Evolutionary conservation across 495 filamentous ascomycete genomes (phyloP).

Genomic region (Amniculicola lignicola): DNA sequence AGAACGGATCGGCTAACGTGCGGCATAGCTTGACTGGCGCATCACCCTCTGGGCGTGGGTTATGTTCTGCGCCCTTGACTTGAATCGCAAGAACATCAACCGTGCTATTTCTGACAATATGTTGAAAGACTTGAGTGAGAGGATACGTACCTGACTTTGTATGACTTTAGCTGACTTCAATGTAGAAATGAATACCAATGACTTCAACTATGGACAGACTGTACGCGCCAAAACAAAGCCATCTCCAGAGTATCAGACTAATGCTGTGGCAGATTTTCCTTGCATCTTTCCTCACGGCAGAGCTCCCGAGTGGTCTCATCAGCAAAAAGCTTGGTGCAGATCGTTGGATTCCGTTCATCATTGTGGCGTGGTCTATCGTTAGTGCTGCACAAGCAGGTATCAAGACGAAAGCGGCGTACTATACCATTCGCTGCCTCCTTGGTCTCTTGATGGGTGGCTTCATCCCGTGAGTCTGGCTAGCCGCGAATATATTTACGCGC

Average conservation of each 20-base stretch:
- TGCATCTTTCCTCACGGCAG: conserved; percentile 46
- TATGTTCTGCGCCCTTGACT: conserved; percentile 14
- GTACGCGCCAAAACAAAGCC: no score
- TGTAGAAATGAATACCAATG: conserved; percentile 43
- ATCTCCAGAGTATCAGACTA: no score
- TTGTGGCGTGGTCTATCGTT: conserved; percentile 44
- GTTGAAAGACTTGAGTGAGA: conserved; percentile 40
- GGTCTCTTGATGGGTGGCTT: conserved; percentile 52
- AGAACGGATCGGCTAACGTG: background rate
- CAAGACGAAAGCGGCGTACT: conserved; percentile 41
- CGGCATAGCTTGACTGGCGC: conserved; percentile 5
- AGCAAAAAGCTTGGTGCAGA: conserved; percentile 51
- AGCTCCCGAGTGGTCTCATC: conserved; percentile 49
- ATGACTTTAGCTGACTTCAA: no score
- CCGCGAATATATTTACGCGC: background rate
- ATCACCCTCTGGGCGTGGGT: conserved; percentile 16
- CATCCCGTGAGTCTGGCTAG: conserved; percentile 38
- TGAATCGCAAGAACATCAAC: conserved; percentile 44
- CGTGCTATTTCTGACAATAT: conserved; percentile 39
- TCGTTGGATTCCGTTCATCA: conserved; percentile 48
- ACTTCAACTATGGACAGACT: conserved; percentile 28
- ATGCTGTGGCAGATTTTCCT: no score
- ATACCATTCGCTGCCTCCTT: conserved; percentile 46
- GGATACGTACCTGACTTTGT: no score
- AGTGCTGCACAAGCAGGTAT: conserved; percentile 46